phyloP scores from a whole-genome alignment of 192 early-diverging fungal genomes.

The Coemansia sp. region DNA sequence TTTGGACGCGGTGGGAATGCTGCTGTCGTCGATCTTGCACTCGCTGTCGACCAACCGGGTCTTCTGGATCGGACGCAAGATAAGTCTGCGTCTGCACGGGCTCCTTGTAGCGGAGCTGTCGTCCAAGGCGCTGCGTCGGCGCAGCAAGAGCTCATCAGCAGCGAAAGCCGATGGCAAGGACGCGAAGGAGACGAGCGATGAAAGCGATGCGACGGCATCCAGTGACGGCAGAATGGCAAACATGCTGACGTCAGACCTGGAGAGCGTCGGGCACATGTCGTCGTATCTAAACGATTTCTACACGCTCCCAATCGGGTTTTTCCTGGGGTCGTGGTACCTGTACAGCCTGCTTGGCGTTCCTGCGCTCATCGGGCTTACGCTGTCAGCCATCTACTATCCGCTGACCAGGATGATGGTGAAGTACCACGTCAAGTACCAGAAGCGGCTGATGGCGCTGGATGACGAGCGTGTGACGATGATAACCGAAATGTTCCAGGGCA shows the following conservation, averaged over 20 bases:
- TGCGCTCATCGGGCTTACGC: slow-evolving; percentile 74
- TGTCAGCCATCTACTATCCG: slow-evolving; percentile 69
- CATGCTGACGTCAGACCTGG: slow-evolving; percentile 73
- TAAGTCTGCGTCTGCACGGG: slow-evolving; percentile 64
- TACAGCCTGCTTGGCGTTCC: slow-evolving; percentile 79
- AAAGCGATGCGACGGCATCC: slow-evolving; percentile 39
- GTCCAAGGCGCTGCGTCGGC: slow-evolving; percentile 63
- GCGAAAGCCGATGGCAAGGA: slow-evolving; percentile 25
- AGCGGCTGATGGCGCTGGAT: slow-evolving; percentile 57
- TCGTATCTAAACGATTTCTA: slow-evolving; percentile 66
- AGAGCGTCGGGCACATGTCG: slow-evolving; percentile 63
- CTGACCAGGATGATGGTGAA: slow-evolving; percentile 59
- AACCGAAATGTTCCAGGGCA: slow-evolving; percentile 88
- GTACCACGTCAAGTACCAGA: slow-evolving; percentile 61
- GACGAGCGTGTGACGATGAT: slow-evolving; percentile 82
- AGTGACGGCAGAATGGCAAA: slow-evolving; percentile 68
- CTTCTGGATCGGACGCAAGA: slow-evolving; percentile 69
- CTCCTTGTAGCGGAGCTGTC: slow-evolving; percentile 72
- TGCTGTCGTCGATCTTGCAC: slow-evolving; percentile 54
- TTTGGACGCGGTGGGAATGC: slow-evolving; percentile 65
- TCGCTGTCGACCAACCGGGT: slow-evolving; percentile 63
- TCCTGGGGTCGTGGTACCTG: slow-evolving; percentile 70
- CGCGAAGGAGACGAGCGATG: slow-evolving; percentile 14
- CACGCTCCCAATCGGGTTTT: slow-evolving; percentile 65
- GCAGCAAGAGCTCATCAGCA: slow-evolving; percentile 50